Conservation (phyloP, 2,329 filamentous ascomycete genomes). For the Nemania bipapillata region DNA sequence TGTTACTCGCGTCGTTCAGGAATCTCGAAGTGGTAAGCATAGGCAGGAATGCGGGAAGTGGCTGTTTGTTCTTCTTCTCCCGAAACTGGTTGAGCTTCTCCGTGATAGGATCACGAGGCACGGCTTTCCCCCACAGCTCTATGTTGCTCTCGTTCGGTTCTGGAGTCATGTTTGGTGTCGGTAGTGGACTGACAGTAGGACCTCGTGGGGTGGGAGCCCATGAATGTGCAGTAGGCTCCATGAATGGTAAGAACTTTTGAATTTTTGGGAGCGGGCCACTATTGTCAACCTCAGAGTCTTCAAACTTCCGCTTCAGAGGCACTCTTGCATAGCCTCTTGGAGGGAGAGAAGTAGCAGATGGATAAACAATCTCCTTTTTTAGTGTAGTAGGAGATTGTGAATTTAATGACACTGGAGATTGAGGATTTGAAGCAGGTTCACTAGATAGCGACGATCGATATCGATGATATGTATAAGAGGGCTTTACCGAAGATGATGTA, state of each 20-base stretch:
- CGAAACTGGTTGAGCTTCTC: conserved; percentile 44
- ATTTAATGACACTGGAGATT: conserved; percentile 34
- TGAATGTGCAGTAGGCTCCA: background rate
- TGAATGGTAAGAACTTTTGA: conserved; percentile 19
- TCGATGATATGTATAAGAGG: conserved; percentile 38
- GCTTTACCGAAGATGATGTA: conserved; percentile 26
- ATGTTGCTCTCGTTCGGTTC: conserved; percentile 36
- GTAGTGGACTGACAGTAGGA: background rate
- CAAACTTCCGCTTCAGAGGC: conserved; percentile 30
- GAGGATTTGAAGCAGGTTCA: conserved; percentile 32
- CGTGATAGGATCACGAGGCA: conserved; percentile 41
- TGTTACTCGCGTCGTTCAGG: background rate
- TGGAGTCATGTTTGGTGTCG: conserved; percentile 40
- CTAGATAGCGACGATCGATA: conserved; percentile 38
- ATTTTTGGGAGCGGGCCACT: conserved; percentile 36
- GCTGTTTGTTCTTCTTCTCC: conserved; percentile 34
- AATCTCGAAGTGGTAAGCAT: conserved; percentile 13
- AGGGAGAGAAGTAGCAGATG: background rate
- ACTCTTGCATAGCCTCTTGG: background rate
- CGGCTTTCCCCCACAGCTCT: conserved; percentile 15
- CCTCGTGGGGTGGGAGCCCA: background rate
- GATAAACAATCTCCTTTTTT: background rate
- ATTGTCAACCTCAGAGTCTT: conserved; percentile 24
- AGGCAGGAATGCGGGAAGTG: conserved; percentile 38
- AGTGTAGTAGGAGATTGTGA: conserved; percentile 41